Base-by-base conservation (phyloP, 306 rosid species). In the Dicorynia guianensis region DNA sequence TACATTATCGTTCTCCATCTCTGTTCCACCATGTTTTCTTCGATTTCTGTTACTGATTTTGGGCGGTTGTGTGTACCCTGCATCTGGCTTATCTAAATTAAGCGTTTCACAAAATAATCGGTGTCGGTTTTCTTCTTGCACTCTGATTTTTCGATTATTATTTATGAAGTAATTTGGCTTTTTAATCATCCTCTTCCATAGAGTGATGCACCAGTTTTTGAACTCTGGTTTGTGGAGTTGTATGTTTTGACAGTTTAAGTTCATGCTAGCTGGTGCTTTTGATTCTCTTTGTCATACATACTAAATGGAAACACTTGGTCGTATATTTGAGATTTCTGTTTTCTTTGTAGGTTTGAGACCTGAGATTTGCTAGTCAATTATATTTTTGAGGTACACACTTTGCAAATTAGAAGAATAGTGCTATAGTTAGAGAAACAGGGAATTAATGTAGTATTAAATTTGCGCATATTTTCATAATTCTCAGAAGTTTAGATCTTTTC, bases 321-420 rank as follows among this genome's bases (percentile, higher is more conserved):
- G 30, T 75, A 52, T 59, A 64, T 67, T 77, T 80, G 44, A 47
- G 33, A 48, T 74, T 74, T 79, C 57, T 69, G 66, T 88, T 88
- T 65, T 78, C 70, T 90, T 53, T 90, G 98, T 92, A 94, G 98
- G 97, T 84, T 88, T 89, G 92, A 88, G 85, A 79, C 84, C 80
- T 89, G 96, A 89, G 89, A 96, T 86, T 87, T 91, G 89, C 93
- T 85, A 93, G 87, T 77, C 83, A 69, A 59, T 80, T 77, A 75
- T 53, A 47, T 52, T 67, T 63, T 76, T 86, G 63, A 80, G 86
- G 82, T 82, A 77, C 71, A 53, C 11, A 74, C 66, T 73, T 76
- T 63, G 67, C 75, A 58, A 71, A 56, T 59, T 74, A 67, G 25
- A 25, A 25, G 1, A 25, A 25, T 25, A 25, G 30, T 78, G 46